These are phyloP conservation scores for Penicillium rolfsii DNA, from an alignment of 2,329 filamentous ascomycete genomes.

Conservation along the genomic window DNA sequence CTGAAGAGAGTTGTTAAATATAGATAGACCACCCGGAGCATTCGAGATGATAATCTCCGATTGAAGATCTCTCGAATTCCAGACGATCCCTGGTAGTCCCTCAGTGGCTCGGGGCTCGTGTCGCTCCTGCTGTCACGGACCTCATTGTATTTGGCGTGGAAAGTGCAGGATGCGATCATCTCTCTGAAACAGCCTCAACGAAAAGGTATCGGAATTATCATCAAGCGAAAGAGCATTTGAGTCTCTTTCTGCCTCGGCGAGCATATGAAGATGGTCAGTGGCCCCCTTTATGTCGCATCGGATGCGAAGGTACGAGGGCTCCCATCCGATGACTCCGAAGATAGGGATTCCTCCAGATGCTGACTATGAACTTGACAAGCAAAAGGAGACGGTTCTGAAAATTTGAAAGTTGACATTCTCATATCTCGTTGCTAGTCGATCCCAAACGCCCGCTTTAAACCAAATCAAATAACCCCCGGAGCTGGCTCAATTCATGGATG, in stretches of 20 bases:
- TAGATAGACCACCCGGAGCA: neutral
- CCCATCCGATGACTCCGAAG: neutral
- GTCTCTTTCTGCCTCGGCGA: neutral
- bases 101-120: neutral
- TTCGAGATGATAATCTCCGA: slow-evolving; percentile 4
- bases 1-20: neutral
- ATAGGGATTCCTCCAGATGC: neutral
- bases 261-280: slow-evolving; percentile 2
- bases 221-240: neutral
- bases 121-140: neutral
- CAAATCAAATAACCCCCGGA: slow-evolving; percentile 5
- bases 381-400: neutral
- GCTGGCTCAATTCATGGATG: neutral
- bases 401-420: neutral
- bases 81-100: neutral
- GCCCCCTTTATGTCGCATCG: neutral
- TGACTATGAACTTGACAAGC: neutral
- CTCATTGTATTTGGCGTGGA: neutral
- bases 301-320: neutral
- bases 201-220: neutral
- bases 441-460: slow-evolving; percentile 16
- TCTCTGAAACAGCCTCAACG: neutral
- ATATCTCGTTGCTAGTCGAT: slow-evolving; percentile 10
- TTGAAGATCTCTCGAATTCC: neutral
- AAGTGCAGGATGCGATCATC: neutral